A percentile compares a stretch with the other conserved stretches of the same genome.
phyloP scores from a whole-genome alignment of 192 early-diverging fungal genomes.

The Pecoramyces ruminantium region DNA sequence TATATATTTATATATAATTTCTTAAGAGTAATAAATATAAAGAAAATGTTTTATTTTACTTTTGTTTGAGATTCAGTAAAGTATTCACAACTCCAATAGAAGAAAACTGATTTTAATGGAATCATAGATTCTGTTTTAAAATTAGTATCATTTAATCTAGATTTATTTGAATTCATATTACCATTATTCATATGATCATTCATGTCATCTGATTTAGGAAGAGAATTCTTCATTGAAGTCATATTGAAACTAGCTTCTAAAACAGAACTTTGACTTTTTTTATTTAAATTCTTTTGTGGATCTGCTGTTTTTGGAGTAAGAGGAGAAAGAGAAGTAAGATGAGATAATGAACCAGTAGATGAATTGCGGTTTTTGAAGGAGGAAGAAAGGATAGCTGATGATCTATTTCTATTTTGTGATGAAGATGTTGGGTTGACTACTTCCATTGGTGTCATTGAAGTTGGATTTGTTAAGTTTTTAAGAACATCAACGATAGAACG shows the following conservation, averaged over 20 bases:
- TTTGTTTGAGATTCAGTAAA: constrained; percentile 78
- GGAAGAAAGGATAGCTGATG: background rate
- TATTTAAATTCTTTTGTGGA: background rate
- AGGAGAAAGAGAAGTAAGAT: background rate
- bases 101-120: constrained; percentile 48
- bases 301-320: background rate
- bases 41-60: constrained; percentile 19
- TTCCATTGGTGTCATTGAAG: background rate
- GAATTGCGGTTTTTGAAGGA: background rate
- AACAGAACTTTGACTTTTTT: background rate
- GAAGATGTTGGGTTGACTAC: background rate
- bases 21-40: too few species aligned
- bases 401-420: background rate
- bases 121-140: constrained; percentile 1
- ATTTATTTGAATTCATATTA: background rate
- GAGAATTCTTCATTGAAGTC: background rate
- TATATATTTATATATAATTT: background rate
- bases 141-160: background rate
- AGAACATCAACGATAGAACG: background rate
- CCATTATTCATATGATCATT: background rate
- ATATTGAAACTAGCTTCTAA: background rate
- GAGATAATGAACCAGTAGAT: background rate
- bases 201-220: background rate
- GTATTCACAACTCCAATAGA: constrained; percentile 73
- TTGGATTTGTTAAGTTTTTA: background rate